Conservation (phyloP, 768 basidiomycete genomes). For the Termitomyces sp. region DNA sequence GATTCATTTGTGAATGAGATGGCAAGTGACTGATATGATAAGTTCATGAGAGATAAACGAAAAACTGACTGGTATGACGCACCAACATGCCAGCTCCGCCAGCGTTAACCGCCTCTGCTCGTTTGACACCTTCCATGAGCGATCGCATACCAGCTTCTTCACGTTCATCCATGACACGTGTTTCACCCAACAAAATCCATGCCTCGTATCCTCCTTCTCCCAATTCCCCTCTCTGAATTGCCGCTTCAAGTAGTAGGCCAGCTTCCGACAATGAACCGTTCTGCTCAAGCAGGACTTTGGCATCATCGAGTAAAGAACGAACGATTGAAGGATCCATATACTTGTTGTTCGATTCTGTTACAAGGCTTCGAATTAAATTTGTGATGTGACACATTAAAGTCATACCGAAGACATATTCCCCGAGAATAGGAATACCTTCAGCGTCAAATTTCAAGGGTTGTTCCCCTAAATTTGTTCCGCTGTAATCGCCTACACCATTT, state of each 20-base stretch:
- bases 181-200: slow-evolving; percentile 91
- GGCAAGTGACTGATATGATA: slow-evolving; percentile 69
- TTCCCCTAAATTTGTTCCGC: slow-evolving; percentile 29
- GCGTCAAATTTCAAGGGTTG: slow-evolving; percentile 52
- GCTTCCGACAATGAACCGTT: slow-evolving; percentile 89
- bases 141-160: slow-evolving; percentile 83
- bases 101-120: slow-evolving; percentile 62
- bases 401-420: slow-evolving; percentile 77
- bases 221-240: slow-evolving; percentile 77
- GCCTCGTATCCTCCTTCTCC: slow-evolving; percentile 84
- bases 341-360: slow-evolving; percentile 67
- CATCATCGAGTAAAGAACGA: slow-evolving; percentile 59
- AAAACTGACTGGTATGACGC: slow-evolving; percentile 23
- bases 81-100: slow-evolving; percentile 74
- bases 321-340: slow-evolving; percentile 54
- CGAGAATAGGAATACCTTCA: slow-evolving; percentile 74
- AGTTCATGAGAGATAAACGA: slow-evolving; percentile 8
- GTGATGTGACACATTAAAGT: neutral
- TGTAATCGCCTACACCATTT: slow-evolving; percentile 44
- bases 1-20: slow-evolving; percentile 96
- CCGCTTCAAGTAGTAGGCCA: slow-evolving; percentile 84
- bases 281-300: slow-evolving; percentile 70
- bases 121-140: slow-evolving; percentile 65
- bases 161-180: slow-evolving; percentile 85
- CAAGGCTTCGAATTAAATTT: neutral